These are phyloP conservation scores for Penicillium brasilianum DNA, from an alignment of 2,329 filamentous ascomycete genomes.

Conservation along the genomic window DNA sequence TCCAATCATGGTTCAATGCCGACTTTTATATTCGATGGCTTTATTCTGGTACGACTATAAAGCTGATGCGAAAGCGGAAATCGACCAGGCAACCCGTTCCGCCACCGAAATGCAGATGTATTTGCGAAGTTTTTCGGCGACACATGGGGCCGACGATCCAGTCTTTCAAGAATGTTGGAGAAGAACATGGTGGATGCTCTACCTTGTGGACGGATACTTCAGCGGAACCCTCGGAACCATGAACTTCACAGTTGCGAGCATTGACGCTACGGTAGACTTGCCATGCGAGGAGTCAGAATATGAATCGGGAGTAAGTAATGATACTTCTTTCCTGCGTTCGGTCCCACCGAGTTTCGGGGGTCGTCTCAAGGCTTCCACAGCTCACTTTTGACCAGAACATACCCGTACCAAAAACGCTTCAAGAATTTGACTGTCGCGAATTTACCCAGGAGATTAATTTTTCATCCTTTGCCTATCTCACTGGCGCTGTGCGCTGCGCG, in stretches of 20 bases:
- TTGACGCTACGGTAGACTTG: conserved; percentile 36
- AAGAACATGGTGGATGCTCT: conserved; percentile 52
- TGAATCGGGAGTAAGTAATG: conserved; percentile 34
- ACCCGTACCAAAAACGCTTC: conserved; percentile 33
- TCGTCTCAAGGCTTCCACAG: too few species aligned
- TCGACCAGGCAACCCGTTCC: conserved; percentile 26
- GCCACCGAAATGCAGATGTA: conserved; percentile 36
- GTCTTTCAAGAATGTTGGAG: conserved; percentile 53
- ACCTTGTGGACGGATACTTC: conserved; percentile 76
- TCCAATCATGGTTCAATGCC: conserved; percentile 32
- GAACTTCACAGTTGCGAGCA: conserved; percentile 28
- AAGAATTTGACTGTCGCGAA: conserved; percentile 42
- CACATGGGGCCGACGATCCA: conserved; percentile 60
- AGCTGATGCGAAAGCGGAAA: conserved; percentile 22
- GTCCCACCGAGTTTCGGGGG: too few species aligned
- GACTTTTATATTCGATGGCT: conserved; percentile 35
- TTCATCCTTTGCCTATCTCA: conserved; percentile 43
- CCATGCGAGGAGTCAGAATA: conserved; percentile 44
- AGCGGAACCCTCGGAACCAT: conserved; percentile 59
- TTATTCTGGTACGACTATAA: conserved; percentile 33
- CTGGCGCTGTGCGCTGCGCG: conserved; percentile 34
- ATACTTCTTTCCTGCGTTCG: too few species aligned
- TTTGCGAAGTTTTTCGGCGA: conserved; percentile 34
- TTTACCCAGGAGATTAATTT: conserved; percentile 34
- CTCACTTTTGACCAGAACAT: conserved; percentile 15